Conservation (phyloP, 768 basidiomycete species). For the Cantharellus anzutake region DNA sequence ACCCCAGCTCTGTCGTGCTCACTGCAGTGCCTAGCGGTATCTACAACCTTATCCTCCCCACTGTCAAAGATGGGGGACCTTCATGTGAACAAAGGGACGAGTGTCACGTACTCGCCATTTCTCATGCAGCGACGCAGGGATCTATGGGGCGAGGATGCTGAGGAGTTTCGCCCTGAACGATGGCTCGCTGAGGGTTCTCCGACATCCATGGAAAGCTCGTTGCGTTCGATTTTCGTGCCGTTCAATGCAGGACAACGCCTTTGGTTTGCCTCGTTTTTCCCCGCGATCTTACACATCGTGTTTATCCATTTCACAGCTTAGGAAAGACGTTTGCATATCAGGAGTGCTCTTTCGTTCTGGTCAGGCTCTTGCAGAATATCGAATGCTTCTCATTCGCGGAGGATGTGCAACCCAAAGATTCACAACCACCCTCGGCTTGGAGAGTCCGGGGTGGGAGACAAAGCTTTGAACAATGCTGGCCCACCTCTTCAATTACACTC, state of each 20-base stretch:
- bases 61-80: slow-evolving; percentile 13
- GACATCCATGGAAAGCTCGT: slow-evolving; percentile 24
- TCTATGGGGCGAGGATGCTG: slow-evolving; percentile 59
- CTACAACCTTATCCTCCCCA: slow-evolving; percentile 2
- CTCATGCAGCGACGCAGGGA: slow-evolving; percentile 45
- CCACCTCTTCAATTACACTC: background rate
- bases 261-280: background rate
- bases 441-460: background rate
- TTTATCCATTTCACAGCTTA: slow-evolving; percentile 14
- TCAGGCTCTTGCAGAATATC: slow-evolving; percentile 44
- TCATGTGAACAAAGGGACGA: slow-evolving; percentile 39
- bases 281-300: background rate
- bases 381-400: slow-evolving; percentile 37
- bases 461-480: background rate
- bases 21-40: slow-evolving; percentile 1
- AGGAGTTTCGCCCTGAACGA: slow-evolving; percentile 59
- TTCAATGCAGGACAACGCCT: slow-evolving; percentile 52
- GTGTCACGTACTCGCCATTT: slow-evolving; percentile 39
- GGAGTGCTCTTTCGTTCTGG: slow-evolving; percentile 53
- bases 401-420: slow-evolving; percentile 16
- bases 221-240: slow-evolving; percentile 42
- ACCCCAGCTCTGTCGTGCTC: slow-evolving; percentile 16
- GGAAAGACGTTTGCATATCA: slow-evolving; percentile 65
- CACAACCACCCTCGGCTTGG: background rate
- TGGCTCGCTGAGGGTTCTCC: slow-evolving; percentile 29